Evolutionary conservation across 257 asterid genomes (phyloP).

Genomic region (Paraleonurus japonicus): DNA sequence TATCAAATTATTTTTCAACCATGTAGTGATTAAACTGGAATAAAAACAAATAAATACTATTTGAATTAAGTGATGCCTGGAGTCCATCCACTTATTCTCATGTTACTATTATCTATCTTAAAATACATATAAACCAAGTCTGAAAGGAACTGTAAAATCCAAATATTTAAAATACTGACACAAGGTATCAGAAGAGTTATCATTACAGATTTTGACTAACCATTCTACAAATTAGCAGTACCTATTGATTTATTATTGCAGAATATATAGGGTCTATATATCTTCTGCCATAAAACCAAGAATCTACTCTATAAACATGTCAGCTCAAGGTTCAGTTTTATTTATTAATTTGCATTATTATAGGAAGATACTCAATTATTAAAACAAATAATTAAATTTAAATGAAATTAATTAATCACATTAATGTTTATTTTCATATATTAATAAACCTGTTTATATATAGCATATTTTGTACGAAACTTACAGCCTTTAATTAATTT

Average conservation of each 20-base stretch:
- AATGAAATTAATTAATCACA: too few relatives aligned
- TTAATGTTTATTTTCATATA: too few relatives aligned
- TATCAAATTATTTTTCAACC: too few relatives aligned
- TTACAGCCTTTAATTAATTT: neutral
- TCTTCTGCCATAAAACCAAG: neutral
- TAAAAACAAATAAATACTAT: too few relatives aligned
- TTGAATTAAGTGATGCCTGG: neutral
- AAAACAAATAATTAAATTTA: too few relatives aligned
- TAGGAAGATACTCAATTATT: neutral
- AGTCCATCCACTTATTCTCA: neutral
- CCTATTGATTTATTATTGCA: slow-evolving; percentile 20
- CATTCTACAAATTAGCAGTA: slow-evolving; percentile 18
- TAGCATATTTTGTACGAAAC: neutral
- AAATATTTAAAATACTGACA: slow-evolving; percentile 18
- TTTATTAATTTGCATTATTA: too few relatives aligned
- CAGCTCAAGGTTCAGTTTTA: slow-evolving; percentile 7
- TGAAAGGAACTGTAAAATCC: neutral
- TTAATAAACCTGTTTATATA: neutral
- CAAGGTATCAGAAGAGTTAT: slow-evolving; percentile 6
- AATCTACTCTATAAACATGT: neutral
- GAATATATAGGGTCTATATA: neutral
- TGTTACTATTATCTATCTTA: neutral
- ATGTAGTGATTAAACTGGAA: too few relatives aligned
- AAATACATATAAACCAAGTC: neutral
- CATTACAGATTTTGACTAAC: slow-evolving; percentile 30